Evolutionary conservation across 805 yeast species (phyloP), one percentile per base, ranked within the genome.

Genomic region (Metschnikowia santaceciliae): DNA sequence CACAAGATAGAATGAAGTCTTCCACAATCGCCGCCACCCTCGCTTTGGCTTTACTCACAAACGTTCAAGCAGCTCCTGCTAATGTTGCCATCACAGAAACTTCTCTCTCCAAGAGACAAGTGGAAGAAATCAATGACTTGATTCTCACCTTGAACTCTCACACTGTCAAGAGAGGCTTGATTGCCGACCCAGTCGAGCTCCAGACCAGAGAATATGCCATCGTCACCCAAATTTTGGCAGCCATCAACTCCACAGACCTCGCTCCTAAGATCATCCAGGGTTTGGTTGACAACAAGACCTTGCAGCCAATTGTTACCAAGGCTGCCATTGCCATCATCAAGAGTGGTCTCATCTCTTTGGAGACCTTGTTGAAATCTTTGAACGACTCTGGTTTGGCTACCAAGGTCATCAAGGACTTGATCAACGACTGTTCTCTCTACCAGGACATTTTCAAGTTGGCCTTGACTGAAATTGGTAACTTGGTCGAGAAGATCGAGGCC

Each of bases 361-460:
- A 62, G 48, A 70, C 76, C 7, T 70, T 73, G 56, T 64, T 72
- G 54, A 69, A 62, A 38, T 66, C 75, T 32, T 68, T 73, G 57
- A 68, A 66, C 53, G 72, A 73, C 49, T 72, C 77, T 36, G 78
- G 78, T 38, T 68, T 73, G 53, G 74, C 74, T 38, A 67, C 60
- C 35, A 60, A 57, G 19, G 72, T 72, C 44, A 70, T 73, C 50
- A 53, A 68, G 48, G 63, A 62, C 58, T 57, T 73, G 51, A 67
- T 73, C 56, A 55, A 52, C 47, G 69, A 73, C 60, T 73, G 78
- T 65, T 47, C 59, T 6, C 68, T 73, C 60, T 73, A 73, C 60
- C 65, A 69, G 30, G 68, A 66, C 47, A 71, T 73, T 53, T 73
- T 66, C 62, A 62, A 67, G 51, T 55, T 73, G 51, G 77, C 73